These are phyloP conservation scores for Rhizophlyctis rosea DNA, from an alignment of 192 early-diverging fungal genomes.

Conservation along the genomic window DNA sequence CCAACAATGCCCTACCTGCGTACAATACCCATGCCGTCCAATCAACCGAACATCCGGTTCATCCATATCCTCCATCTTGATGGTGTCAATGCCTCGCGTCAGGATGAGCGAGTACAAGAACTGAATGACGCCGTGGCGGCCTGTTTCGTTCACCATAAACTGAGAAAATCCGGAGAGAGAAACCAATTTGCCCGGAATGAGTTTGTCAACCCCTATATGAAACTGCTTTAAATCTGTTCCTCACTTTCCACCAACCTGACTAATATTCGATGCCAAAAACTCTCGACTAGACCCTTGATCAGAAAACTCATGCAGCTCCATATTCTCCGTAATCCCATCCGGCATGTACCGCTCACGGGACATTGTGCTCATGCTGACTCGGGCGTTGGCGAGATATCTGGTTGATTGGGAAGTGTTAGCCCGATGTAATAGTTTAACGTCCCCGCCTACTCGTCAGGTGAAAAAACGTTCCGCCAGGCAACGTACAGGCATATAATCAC, in stretches of 20 bases:
- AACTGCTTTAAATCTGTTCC: too few relatives aligned
- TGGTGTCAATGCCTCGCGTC: constrained; percentile 31
- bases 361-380: constrained; percentile 14
- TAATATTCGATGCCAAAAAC: not conserved
- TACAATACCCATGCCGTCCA: constrained; percentile 54
- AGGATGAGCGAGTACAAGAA: constrained; percentile 48
- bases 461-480: not conserved
- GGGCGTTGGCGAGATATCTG: constrained; percentile 25
- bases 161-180: not conserved
- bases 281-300: constrained; percentile 9
- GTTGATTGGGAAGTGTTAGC: not conserved
- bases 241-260: not conserved
- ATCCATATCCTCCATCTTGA: constrained; percentile 50
- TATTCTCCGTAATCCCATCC: constrained; percentile 36
- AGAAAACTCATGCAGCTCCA: constrained; percentile 32
- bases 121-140: constrained; percentile 40
- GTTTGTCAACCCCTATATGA: not conserved
- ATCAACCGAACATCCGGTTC: constrained; percentile 37
- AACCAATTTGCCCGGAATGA: not conserved
- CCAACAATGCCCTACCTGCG: constrained; percentile 37
- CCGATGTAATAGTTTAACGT: too few relatives aligned
- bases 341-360: constrained; percentile 17
- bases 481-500: constrained; percentile 19
- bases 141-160: constrained; percentile 23
- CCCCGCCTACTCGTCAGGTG: not conserved